A percentile compares a stretch with the other conserved stretches of the same genome.
These are phyloP conservation scores for Pterula multifida DNA, from an alignment of 1,284 basidiomycete genomes.

Conservation along the genomic window DNA sequence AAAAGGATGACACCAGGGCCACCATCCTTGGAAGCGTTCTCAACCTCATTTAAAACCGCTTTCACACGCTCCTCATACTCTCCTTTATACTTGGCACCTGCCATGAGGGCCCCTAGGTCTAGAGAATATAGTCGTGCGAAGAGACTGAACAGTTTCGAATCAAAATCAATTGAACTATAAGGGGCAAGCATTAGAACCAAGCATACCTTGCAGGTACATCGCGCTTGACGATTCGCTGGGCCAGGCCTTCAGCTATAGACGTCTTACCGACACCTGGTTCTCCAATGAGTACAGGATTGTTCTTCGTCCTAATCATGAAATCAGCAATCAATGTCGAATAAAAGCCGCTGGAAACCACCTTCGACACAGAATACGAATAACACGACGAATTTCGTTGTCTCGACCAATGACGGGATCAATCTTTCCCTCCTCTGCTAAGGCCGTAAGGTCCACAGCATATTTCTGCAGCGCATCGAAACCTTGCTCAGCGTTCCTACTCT, in stretches of 20 bases:
- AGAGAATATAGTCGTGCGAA: slow-evolving; percentile 77
- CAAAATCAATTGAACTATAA: neutral
- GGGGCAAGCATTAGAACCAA: neutral
- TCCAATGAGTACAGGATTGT: slow-evolving; percentile 88
- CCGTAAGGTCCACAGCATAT: slow-evolving; percentile 79
- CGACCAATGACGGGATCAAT: slow-evolving; percentile 90
- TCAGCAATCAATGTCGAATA: slow-evolving; percentile 7
- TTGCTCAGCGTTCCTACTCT: slow-evolving; percentile 73
- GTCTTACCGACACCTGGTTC: slow-evolving; percentile 94
- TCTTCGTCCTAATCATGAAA: slow-evolving; percentile 56
- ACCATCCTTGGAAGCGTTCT: slow-evolving; percentile 80
- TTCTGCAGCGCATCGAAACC: slow-evolving; percentile 82
- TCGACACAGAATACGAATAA: slow-evolving; percentile 57
- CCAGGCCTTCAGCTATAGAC: slow-evolving; percentile 90
- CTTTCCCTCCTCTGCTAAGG: slow-evolving; percentile 82
- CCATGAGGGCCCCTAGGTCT: slow-evolving; percentile 94
- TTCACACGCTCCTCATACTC: slow-evolving; percentile 98
- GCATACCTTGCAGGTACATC: slow-evolving; percentile 74
- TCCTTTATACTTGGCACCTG: slow-evolving; percentile 92
- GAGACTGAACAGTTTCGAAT: slow-evolving; percentile 25
- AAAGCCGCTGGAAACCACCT: slow-evolving; percentile 26
- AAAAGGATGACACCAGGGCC: slow-evolving; percentile 81
- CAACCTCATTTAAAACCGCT: slow-evolving; percentile 85
- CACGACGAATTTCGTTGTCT: slow-evolving; percentile 78
- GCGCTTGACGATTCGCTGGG: slow-evolving; percentile 90